phyloP scores from a whole-genome alignment of 2,329 filamentous ascomycete genomes.

The Eutypella sp. region DNA sequence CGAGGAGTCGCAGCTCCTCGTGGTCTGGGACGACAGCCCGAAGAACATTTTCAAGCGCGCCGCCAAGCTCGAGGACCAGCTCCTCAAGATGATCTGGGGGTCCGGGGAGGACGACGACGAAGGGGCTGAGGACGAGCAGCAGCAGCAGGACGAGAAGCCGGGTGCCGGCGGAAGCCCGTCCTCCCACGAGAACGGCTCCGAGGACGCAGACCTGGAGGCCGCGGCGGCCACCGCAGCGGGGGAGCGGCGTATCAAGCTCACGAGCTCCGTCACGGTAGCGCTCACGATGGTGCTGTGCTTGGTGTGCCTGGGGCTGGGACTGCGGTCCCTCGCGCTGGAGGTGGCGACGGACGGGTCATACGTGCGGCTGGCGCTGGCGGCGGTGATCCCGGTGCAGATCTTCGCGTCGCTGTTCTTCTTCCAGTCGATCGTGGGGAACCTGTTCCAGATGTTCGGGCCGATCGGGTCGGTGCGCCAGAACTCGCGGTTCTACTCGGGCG shows the following conservation, averaged over 20 bases:
- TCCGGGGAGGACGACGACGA: constrained; percentile 34
- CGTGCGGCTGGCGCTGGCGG: constrained; percentile 48
- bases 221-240: constrained; percentile 32
- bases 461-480: constrained; percentile 40
- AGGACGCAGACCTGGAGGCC: constrained; percentile 38
- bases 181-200: constrained; percentile 30
- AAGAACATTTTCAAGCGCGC: constrained; percentile 49
- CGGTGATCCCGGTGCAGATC: constrained; percentile 47
- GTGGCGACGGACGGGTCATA: constrained; percentile 48
- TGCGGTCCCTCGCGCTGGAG: constrained; percentile 50
- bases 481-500: constrained; percentile 41
- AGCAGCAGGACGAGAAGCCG: constrained; percentile 27
- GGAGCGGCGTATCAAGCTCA: constrained; percentile 46
- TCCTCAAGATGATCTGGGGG: constrained; percentile 58
- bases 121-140: constrained; percentile 36
- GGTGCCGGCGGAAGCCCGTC: constrained; percentile 15
- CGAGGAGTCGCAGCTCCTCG: constrained; percentile 49
- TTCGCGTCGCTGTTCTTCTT: constrained; percentile 52
- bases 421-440: constrained; percentile 43
- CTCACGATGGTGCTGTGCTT: constrained; percentile 49
- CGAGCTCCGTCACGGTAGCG: constrained; percentile 49
- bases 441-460: constrained; percentile 47
- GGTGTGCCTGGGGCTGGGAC: constrained; percentile 51
- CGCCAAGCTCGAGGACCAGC: constrained; percentile 43
- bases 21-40: constrained; percentile 61